These are phyloP conservation scores for Suillus clintonianus DNA, from an alignment of 768 basidiomycete genomes.

Conservation along the genomic window DNA sequence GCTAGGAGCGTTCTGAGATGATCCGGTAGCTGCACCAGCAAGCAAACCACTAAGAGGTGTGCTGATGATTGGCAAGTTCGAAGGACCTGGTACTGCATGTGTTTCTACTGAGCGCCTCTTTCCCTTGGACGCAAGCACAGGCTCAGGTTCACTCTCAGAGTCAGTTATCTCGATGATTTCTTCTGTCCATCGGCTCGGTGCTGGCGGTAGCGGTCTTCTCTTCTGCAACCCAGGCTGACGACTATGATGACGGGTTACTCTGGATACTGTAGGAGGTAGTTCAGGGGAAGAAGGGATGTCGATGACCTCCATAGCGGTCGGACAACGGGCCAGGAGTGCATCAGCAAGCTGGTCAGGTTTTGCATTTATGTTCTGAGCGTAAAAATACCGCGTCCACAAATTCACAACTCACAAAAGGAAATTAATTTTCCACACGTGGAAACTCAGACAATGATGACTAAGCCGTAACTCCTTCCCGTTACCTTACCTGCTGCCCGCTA, in stretches of 20 bases:
- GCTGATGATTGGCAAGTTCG: constrained; percentile 9
- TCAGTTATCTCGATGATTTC: constrained; percentile 55
- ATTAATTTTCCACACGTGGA: background rate
- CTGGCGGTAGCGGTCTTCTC: constrained; percentile 7
- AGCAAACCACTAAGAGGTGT: constrained; percentile 14
- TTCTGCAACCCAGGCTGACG: constrained; percentile 19
- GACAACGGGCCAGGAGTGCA: background rate
- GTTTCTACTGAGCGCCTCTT: background rate
- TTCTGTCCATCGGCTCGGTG: constrained; percentile 7
- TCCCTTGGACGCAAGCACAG: constrained; percentile 5
- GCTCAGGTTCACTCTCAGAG: constrained; percentile 41
- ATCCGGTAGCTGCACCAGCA: constrained; percentile 9
- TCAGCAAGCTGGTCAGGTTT: background rate
- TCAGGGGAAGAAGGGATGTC: constrained; percentile 29
- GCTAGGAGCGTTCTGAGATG: constrained; percentile 11
- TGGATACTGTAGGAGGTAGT: constrained; percentile 11
- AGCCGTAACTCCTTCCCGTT: too few relatives aligned
- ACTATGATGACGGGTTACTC: constrained; percentile 20
- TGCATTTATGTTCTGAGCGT: background rate
- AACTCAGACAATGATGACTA: background rate
- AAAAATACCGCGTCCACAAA: background rate
- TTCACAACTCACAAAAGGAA: background rate
- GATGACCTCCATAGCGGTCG: constrained; percentile 21
- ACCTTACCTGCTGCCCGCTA: background rate
- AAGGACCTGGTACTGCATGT: constrained; percentile 9